A percentile compares a stretch with the other conserved stretches of the same genome.
phyloP scores from a whole-genome alignment of 2,329 filamentous ascomycete species.

The Aspergillus sp. region DNA sequence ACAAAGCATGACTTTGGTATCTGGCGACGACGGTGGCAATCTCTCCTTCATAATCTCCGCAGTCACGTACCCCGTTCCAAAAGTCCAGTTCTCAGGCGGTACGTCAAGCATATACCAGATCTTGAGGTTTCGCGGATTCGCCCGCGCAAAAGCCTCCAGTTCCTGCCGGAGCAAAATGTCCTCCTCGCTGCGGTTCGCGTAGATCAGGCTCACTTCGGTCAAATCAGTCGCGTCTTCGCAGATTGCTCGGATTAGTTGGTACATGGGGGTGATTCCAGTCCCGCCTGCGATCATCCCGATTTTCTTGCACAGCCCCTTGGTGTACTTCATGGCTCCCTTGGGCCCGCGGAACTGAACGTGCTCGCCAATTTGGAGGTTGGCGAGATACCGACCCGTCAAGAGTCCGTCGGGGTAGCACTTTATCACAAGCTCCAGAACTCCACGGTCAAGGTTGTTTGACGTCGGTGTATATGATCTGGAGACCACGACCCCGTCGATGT shows the following conservation, averaged over 20 bases:
- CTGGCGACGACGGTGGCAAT: slow-evolving; percentile 52
- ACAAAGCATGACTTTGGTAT: slow-evolving; percentile 62
- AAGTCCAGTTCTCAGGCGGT: slow-evolving; percentile 53
- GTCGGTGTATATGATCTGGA: slow-evolving; percentile 59
- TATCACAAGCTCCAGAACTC: slow-evolving; percentile 40
- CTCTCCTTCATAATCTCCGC: slow-evolving; percentile 55
- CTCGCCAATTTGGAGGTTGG: slow-evolving; percentile 37
- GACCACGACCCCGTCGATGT: slow-evolving; percentile 52
- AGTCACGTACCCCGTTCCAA: slow-evolving; percentile 57
- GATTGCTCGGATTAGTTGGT: slow-evolving; percentile 66
- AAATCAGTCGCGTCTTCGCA: slow-evolving; percentile 63
- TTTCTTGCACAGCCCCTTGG: slow-evolving; percentile 33
- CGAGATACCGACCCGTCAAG: slow-evolving; percentile 39
- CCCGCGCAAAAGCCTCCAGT: slow-evolving; percentile 58
- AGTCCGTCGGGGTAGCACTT: slow-evolving; percentile 43
- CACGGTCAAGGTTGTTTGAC: slow-evolving; percentile 40
- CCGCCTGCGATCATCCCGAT: slow-evolving; percentile 48
- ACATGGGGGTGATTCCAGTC: slow-evolving; percentile 37
- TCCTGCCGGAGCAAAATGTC: slow-evolving; percentile 64
- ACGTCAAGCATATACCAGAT: slow-evolving; percentile 61
- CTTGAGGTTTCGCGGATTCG: slow-evolving; percentile 59
- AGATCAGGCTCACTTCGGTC: slow-evolving; percentile 62
- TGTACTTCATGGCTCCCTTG: slow-evolving; percentile 42
- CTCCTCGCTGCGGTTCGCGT: slow-evolving; percentile 62
- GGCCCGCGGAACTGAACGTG: slow-evolving; percentile 42